Evolutionary conservation across 257 asterid species (phyloP).

Genomic region (Solanum habrochaites): DNA sequence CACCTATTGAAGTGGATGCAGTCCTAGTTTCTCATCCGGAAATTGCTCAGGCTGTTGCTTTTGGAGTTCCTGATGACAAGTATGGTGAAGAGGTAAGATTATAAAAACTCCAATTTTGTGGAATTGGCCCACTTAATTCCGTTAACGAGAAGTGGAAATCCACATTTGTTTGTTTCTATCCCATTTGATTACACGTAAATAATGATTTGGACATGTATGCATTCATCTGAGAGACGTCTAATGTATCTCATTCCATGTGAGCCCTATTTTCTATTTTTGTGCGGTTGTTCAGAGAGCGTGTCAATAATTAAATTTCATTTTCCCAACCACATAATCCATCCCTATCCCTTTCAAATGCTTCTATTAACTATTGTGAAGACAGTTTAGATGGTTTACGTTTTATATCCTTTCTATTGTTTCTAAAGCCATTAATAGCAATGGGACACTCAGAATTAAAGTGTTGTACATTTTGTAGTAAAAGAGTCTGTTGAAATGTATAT

Average conservation of each 20-base stretch:
- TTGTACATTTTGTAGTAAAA: background rate
- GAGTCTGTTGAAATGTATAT: background rate
- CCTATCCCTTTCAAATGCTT: background rate
- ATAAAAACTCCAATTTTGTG: background rate
- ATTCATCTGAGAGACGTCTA: background rate
- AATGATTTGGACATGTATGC: background rate
- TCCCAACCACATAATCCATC: background rate
- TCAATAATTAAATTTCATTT: background rate
- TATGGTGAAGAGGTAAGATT: conserved; percentile 89
- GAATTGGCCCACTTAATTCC: background rate
- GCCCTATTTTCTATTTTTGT: background rate
- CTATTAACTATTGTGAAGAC: background rate
- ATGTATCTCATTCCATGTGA: background rate
- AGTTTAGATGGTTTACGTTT: background rate
- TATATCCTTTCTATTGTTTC: background rate
- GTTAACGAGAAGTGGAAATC: background rate
- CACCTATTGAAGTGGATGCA: conserved; percentile 93
- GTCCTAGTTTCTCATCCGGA: conserved; percentile 82
- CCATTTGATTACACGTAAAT: background rate
- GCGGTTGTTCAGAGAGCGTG: background rate
- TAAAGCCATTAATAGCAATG: background rate
- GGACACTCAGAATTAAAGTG: background rate
- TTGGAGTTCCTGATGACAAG: conserved; percentile 94
- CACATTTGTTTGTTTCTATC: background rate
- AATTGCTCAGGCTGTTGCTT: conserved; percentile 80